A percentile compares a stretch with the other conserved stretches of the same genome.
Evolutionary conservation across 1,284 basidiomycete genomes (phyloP).

Genomic region (Rugiboletus extremiorientalis): DNA sequence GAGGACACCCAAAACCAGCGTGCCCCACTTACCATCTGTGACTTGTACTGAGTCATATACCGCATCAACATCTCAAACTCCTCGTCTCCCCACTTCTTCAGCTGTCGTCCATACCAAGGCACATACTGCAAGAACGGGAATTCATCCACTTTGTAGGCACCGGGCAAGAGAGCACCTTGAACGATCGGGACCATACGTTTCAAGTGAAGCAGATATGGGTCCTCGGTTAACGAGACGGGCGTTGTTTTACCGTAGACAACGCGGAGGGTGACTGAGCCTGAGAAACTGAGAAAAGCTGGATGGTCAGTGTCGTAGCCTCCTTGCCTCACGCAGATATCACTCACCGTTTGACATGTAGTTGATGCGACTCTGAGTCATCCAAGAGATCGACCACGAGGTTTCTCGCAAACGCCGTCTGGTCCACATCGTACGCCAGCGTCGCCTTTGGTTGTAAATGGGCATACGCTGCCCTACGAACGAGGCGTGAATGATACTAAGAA

Average conservation of each 20-base stretch:
- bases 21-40: slow-evolving; percentile 10
- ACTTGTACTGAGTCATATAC: slow-evolving; percentile 19
- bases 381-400: slow-evolving; percentile 42
- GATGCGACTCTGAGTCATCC: slow-evolving; percentile 36
- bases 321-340: background rate
- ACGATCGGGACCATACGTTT: slow-evolving; percentile 38
- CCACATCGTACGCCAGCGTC: slow-evolving; percentile 34
- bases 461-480: slow-evolving; percentile 35
- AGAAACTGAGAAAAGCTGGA: slow-evolving; percentile 44
- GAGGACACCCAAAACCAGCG: too few species aligned
- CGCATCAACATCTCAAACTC: slow-evolving; percentile 38
- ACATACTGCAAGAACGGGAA: slow-evolving; percentile 56
- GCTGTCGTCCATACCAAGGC: slow-evolving; percentile 57
- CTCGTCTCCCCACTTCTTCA: slow-evolving; percentile 54
- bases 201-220: slow-evolving; percentile 43
- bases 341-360: slow-evolving; percentile 28
- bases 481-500: slow-evolving; percentile 5
- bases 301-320: background rate
- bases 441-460: slow-evolving; percentile 39
- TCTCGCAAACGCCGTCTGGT: slow-evolving; percentile 39
- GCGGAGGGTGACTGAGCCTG: slow-evolving; percentile 61
- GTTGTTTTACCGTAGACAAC: slow-evolving; percentile 63
- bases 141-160: slow-evolving; percentile 57
- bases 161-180: slow-evolving; percentile 52
- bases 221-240: slow-evolving; percentile 46